Base-by-base conservation (phyloP, 257 asterid genomes). In the Solanum dulcamara region DNA sequence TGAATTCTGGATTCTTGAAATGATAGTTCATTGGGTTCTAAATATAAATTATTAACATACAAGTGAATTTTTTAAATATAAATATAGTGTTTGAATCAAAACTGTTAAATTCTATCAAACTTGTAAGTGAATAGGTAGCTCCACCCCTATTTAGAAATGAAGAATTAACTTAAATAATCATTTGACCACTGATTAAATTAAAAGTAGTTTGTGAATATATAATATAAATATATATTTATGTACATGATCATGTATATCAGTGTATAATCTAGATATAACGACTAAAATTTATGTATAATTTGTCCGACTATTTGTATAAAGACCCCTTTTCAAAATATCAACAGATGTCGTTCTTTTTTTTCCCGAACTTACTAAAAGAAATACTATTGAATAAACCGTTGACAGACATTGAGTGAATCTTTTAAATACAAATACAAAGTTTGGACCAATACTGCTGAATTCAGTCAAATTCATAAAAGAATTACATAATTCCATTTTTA, bases 291-390 rank as follows among this genome's bases (percentile, higher is more conserved):
- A 50, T 50, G 8, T 50, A 2, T 50, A 50, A 50, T 53, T 0
- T 53, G 12, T 55, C 11, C 20, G 26, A 55, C 26, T 0, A 59
- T 59, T 59, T 59, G 32, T 59, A 4, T 59, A 10, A 10, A n/a
- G 1, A 11, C 1, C 5, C 24, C 24, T 59, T 59, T 59, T 1
- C 8, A n/a, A 1, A 59, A 59, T 59, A 3, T 0, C 0, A 0
- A 68, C 33, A 33, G 3, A 17, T 68, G 77, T 68, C 2, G 20
- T 55, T n/a, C 32, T 9, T 30, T 74, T 40, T 40, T 38, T n/a
- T 1, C n/a, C n/a, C 0, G 0, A 40, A 42, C 2, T 0, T 15
- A 8, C 0, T 3, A 24, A 38, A 50, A 40, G 12, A 72, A 11
- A 7, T 18, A 22, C n/a, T 6, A n/a, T n/a, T n/a, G n/a, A n/a